Evolutionary conservation across 345 rosid species (phyloP).

Genomic region (Carallia pectinifolia): DNA sequence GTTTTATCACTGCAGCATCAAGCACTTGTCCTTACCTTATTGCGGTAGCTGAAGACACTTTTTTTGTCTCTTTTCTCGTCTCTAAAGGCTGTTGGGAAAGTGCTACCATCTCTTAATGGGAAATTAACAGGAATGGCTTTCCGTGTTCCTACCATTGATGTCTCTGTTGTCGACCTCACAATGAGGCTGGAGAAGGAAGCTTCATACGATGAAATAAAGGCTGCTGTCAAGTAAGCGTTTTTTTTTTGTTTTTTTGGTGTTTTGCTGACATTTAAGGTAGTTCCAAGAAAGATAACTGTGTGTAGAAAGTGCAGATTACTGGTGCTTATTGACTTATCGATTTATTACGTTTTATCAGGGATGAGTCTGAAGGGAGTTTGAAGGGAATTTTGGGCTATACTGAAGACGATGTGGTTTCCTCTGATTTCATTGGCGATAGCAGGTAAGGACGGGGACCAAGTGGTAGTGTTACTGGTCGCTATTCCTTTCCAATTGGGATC

Average conservation of each 20-base stretch:
- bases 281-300: too few relatives aligned
- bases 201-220: constrained; percentile 22
- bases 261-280: neutral
- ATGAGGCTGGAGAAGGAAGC: constrained; percentile 26
- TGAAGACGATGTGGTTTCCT: constrained; percentile 29
- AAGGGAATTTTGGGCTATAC: constrained; percentile 33
- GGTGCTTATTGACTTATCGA: neutral
- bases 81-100: constrained; percentile 32
- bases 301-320: too few relatives aligned
- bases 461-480: neutral
- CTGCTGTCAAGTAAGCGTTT: constrained; percentile 29
- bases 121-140: constrained; percentile 34
- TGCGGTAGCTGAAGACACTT: neutral
- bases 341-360: constrained; percentile 9
- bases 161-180: constrained; percentile 34
- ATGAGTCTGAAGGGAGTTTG: constrained; percentile 28
- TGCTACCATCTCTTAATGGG: constrained; percentile 29
- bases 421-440: constrained; percentile 24
- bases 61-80: neutral
- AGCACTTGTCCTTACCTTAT: neutral
- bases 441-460: constrained; percentile 8
- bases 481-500: too few relatives aligned
- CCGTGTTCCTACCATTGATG: constrained; percentile 34
- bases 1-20: too few relatives aligned
- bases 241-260: neutral